Percentiles rank a stretch among this genome's conserved stretches.
Conservation (phyloP, 148 eudicot genomes). For the Beta vulgaris region DNA sequence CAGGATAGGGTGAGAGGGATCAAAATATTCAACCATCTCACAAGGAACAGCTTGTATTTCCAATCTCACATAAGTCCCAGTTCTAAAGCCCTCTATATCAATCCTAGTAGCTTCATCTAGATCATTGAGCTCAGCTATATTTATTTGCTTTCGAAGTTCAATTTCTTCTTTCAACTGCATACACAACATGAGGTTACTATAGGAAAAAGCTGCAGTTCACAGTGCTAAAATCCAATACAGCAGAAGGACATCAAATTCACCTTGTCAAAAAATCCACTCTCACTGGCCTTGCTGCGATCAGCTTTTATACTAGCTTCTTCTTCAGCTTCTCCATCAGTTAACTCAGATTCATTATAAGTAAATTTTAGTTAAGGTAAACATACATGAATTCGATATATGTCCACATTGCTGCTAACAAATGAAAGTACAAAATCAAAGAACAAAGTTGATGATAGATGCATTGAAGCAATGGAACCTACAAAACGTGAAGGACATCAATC, state of each 20-base stretch:
- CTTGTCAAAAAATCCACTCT: constrained; percentile 70
- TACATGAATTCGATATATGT: not conserved
- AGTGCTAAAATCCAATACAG: not conserved
- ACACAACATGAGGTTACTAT: not conserved
- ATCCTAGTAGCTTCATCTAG: constrained; percentile 78
- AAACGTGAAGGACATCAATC: not conserved
- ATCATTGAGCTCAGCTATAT: constrained; percentile 83
- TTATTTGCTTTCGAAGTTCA: constrained; percentile 75
- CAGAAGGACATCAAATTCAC: constrained; percentile 36
- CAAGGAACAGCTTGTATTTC: constrained; percentile 81
- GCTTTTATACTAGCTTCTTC: constrained; percentile 37
- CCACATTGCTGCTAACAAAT: not conserved
- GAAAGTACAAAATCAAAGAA: not conserved
- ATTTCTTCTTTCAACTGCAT: constrained; percentile 82
- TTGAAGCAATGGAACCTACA: not conserved
- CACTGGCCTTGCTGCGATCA: constrained; percentile 43
- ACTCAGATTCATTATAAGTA: constrained; percentile 57
- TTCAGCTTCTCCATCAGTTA: constrained; percentile 58
- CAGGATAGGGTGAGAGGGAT: constrained; percentile 83
- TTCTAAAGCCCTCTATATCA: constrained; percentile 86
- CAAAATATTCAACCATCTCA: constrained; percentile 97
- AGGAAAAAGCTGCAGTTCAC: not conserved
- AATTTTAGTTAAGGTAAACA: constrained; percentile 59
- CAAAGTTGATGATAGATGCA: not conserved
- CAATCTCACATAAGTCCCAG: constrained; percentile 85